These are phyloP conservation scores for Shiraia bambusicola DNA, from an alignment of 2,329 filamentous ascomycete species.

Conservation along the genomic window DNA sequence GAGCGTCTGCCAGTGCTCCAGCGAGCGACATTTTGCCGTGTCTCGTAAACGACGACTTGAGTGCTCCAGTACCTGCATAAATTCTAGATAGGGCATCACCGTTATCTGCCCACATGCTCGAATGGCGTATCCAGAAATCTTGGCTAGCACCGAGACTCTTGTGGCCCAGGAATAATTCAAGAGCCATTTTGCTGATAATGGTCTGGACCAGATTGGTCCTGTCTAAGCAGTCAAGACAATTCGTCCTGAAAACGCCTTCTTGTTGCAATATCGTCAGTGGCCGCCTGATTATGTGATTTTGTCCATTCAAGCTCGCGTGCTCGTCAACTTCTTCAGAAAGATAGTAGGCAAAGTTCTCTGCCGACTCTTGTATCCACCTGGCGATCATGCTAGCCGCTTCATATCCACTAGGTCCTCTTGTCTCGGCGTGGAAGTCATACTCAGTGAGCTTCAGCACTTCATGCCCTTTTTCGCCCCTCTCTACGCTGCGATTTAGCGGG, in stretches of 20 bases:
- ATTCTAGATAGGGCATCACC: conserved; percentile 92
- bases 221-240: conserved; percentile 94
- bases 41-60: conserved; percentile 93
- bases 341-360: conserved; percentile 90
- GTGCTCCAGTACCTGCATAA: conserved; percentile 91
- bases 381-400: conserved; percentile 86
- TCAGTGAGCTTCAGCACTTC: conserved; percentile 78
- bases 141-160: conserved; percentile 66
- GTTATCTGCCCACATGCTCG: conserved; percentile 94
- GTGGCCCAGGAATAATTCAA: conserved; percentile 80
- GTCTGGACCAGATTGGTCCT: conserved; percentile 95
- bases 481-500: conserved; percentile 64
- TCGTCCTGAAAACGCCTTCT: conserved; percentile 92
- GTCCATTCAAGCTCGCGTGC: conserved; percentile 45
- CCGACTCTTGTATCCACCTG: conserved; percentile 73
- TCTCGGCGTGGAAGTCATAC: conserved; percentile 96
- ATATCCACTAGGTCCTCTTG: conserved; percentile 80
- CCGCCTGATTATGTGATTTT: conserved; percentile 40
- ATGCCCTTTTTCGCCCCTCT: conserved; percentile 62
- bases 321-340: conserved; percentile 73
- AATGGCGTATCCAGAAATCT: conserved; percentile 91
- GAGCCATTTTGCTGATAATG: conserved; percentile 89
- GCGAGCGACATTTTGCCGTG: conserved; percentile 94
- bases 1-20: conserved; percentile 88
- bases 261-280: conserved; percentile 78